These are phyloP conservation scores for Irpex lacteus DNA, from an alignment of 1,284 basidiomycete species.

Conservation along the genomic window DNA sequence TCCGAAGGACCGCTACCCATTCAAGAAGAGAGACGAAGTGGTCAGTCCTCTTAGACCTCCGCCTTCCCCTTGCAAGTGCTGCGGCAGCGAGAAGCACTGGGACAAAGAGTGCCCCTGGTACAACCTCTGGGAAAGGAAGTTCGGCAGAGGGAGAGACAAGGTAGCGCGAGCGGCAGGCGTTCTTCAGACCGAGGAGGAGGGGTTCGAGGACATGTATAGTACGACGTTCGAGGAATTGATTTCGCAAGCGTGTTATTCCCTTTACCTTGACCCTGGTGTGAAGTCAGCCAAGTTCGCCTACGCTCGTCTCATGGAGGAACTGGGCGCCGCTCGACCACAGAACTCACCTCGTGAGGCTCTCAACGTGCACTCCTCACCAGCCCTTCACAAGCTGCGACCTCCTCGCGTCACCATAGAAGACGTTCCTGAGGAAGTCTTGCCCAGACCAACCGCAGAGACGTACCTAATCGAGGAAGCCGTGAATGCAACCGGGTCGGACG, in stretches of 20 bases:
- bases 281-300: too few species aligned
- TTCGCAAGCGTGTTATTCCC: not conserved
- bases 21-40: slow-evolving; percentile 1
- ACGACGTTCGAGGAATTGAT: not conserved
- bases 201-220: not conserved
- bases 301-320: too few species aligned
- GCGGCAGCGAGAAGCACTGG: slow-evolving; percentile 18
- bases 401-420: not conserved
- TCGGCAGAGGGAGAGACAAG: not conserved
- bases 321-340: not conserved
- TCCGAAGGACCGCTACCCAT: slow-evolving; percentile 16
- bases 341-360: not conserved
- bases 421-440: not conserved
- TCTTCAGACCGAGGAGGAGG: not conserved
- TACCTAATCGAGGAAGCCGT: too few species aligned
- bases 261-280: too few species aligned
- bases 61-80: slow-evolving; percentile 18
- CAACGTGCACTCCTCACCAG: not conserved
- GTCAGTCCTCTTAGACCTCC: not conserved
- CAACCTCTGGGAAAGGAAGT: not conserved
- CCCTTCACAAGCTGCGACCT: not conserved
- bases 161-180: not conserved
- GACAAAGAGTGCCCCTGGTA: slow-evolving; percentile 5
- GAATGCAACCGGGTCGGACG: too few species aligned
- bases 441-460: too few species aligned